Evolutionary conservation across 78 protist species (phyloP), one percentile per base, ranked within the genome.

Genomic region (Dictyostelium brefeldianum): DNA sequence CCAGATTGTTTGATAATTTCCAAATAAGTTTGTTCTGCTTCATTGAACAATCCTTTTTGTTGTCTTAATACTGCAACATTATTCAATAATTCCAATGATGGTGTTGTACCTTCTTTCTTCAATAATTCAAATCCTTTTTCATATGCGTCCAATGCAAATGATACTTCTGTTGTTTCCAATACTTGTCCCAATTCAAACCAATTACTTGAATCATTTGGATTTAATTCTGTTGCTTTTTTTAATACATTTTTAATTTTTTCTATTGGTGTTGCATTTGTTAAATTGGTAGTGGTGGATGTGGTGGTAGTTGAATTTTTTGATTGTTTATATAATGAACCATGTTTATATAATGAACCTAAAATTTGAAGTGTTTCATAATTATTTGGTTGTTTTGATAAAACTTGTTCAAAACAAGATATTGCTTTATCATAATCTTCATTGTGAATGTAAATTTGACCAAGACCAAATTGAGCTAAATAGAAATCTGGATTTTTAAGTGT

Each of bases 101-200:
- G 29, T 15, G 31, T 15, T 12, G 51, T 51, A 12, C 75, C 71
- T 36, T 67, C 84, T 6, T 46, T 53, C 47, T 93, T 93, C 41
- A 93, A 65, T 20, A 82, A 54, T 11, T 15, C 46, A 20, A 75
- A 54, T 31, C 95, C 95, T n/a, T 67, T 70, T 9, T 83, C 70
- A 41, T 91, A 75, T 0, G 87, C 90, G 31, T 89, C 92, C 36
- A 95, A 71, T 6, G 97, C 91, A 8, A 25, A 9, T 5, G 64
- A 14, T 14, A 51, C 56, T 12, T 95, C 90, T 1, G 83, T 65
- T 4, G 50, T 12, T 22, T 90, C 97, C 7, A 36, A 59, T 3
- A 91, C 20, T 20, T 91, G 90, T 5, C 91, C 97, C 46, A 95
- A 73, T 65, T 90, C 95, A 7, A 84, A 22, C 97, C 97, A 95